Evolutionary conservation across 495 filamentous ascomycete genomes (phyloP), one percentile per base, ranked within the genome.

Genomic region (Talaromyces nanjingensis): DNA sequence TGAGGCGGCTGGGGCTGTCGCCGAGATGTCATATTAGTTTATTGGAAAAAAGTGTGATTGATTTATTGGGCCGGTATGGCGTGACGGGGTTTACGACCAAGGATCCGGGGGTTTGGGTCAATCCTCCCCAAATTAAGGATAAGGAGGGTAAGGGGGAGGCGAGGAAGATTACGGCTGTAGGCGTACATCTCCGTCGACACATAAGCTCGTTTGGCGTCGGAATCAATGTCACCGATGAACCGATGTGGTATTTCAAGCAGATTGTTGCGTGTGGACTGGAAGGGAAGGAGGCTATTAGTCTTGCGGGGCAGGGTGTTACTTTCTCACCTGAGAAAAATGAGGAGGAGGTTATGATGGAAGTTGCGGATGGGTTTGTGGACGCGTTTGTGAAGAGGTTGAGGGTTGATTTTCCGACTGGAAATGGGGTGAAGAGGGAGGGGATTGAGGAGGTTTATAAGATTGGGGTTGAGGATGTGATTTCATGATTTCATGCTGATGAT

Each of bases 191-290:
- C 63, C 77, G 91, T 12, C 77, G 93, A 55, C 84, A 94, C 74
- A 85, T 98, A 45, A 90, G 86, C n/a, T 90, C 88, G 70, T 90
- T 91, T 74, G 94, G 94, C 9, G 79, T 96, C 34, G 93, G 88
- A 14, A 71, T 98, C 68, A 98, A 98, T 77, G 80, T 96, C 22
- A 91, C 89, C 4, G 57, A 76, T 39, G 76, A 79, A 66, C 77
- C 76, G 57, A 74, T 90, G 71, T 92, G 88, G 87, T 80, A 71
- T 63, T 91, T 93, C 67, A 75, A 82, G 33, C 80, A 91, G 69
- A 93, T 98, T 74, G 85, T 91, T 18, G 86, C 92, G 14, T 98
- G 94, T 80, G 94, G 94, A 57, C 66, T 97, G 25, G 87, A 86
- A 64, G 93, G 90, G 53, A 86, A 86, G 75, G 79, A 81, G 65